These are phyloP conservation scores for Aspergillus sp. DNA, from an alignment of 2,329 filamentous ascomycete genomes.

Conservation along the genomic window DNA sequence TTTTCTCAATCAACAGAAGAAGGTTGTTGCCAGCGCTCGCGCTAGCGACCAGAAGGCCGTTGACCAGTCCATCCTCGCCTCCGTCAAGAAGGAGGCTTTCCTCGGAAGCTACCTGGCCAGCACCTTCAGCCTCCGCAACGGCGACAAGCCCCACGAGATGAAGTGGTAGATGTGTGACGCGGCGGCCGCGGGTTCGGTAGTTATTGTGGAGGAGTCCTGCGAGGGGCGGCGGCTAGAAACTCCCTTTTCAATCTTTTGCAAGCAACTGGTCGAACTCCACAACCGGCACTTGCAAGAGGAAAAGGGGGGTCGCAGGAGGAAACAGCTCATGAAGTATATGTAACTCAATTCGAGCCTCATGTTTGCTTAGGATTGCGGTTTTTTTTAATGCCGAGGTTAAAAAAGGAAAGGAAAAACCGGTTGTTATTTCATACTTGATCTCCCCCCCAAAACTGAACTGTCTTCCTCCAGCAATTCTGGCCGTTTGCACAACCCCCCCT, in stretches of 20 bases:
- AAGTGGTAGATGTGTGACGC: conserved; percentile 74
- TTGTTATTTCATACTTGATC: conserved; percentile 36
- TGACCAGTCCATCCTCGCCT: conserved; percentile 92
- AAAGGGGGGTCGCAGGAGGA: conserved; percentile 29
- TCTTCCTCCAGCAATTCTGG: conserved; percentile 28
- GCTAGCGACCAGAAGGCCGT: conserved; percentile 97
- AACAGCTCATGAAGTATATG: conserved; percentile 44
- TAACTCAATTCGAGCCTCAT: conserved; percentile 44
- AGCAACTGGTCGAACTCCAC: no score
- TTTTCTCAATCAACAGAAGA: conserved; percentile 69
- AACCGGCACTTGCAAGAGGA: conserved; percentile 20
- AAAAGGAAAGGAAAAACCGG: conserved; percentile 15
- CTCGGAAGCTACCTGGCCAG: conserved; percentile 90
- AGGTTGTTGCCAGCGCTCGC: conserved; percentile 87
- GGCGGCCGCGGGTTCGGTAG: conserved; percentile 45
- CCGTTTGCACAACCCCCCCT: conserved; percentile 29
- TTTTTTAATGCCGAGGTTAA: conserved; percentile 21
- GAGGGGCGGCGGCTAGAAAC: conserved; percentile 41
- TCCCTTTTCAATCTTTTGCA: no score
- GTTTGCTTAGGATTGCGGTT: conserved; percentile 38
- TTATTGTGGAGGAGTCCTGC: conserved; percentile 42
- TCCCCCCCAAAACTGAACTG: conserved; percentile 8
- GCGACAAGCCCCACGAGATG: conserved; percentile 99
- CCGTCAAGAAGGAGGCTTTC: conserved; percentile 97
- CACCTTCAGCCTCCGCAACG: conserved; percentile 98